These are phyloP conservation scores for Calocera viscosa DNA, from an alignment of 768 basidiomycete genomes.

Conservation along the genomic window DNA sequence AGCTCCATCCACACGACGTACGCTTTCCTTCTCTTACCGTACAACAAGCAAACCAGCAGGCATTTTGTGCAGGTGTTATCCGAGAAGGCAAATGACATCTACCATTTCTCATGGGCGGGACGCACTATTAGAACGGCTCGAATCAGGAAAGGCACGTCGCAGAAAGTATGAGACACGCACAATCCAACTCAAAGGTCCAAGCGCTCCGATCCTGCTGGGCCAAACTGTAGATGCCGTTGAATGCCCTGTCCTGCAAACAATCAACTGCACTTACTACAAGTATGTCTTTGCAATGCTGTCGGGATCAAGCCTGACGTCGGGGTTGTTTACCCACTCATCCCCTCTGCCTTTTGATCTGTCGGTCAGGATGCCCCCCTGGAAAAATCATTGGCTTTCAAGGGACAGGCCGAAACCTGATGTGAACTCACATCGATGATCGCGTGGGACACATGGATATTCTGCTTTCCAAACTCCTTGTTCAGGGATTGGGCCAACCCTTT, in stretches of 20 bases:
- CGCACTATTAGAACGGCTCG: no score
- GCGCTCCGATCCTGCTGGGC: slow-evolving; percentile 56
- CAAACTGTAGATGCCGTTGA: slow-evolving; percentile 27
- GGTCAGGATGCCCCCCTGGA: slow-evolving; percentile 32
- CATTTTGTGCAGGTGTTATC: no score
- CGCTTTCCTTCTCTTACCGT: slow-evolving; percentile 23
- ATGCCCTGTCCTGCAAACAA: neutral
- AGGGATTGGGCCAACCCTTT: slow-evolving; percentile 57
- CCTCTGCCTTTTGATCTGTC: slow-evolving; percentile 28
- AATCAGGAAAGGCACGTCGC: neutral
- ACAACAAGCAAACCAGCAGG: no score
- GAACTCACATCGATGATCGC: neutral
- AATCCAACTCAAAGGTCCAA: slow-evolving; percentile 70
- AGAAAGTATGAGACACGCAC: neutral
- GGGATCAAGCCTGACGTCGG: slow-evolving; percentile 42
- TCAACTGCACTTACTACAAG: neutral
- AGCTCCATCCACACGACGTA: slow-evolving; percentile 45
- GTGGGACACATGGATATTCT: slow-evolving; percentile 51
- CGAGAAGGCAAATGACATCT: no score
- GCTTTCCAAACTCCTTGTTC: slow-evolving; percentile 59
- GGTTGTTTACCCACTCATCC: slow-evolving; percentile 35
- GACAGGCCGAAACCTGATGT: neutral
- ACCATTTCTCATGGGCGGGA: no score
- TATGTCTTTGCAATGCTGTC: slow-evolving; percentile 55
- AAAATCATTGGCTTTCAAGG: slow-evolving; percentile 14